Conservation (phyloP, 257 asterid genomes). For the Mitragyna speciosa region DNA sequence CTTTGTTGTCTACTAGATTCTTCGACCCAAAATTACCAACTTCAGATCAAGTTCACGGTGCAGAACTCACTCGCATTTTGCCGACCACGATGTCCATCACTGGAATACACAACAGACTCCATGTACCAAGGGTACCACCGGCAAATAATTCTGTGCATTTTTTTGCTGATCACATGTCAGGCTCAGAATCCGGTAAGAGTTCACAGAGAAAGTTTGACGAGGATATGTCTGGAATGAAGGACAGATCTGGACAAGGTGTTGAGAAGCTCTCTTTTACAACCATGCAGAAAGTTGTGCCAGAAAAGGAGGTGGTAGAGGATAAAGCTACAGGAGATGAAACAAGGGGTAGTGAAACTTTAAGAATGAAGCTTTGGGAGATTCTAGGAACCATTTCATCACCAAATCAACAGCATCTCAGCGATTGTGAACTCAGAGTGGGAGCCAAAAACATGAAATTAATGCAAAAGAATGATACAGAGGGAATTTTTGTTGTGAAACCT, state of each 20-base stretch:
- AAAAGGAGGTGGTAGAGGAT: conserved; percentile 36
- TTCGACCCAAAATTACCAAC: conserved; percentile 36
- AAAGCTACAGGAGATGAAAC: conserved; percentile 39
- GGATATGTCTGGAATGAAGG: conserved; percentile 25
- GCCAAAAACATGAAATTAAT: conserved; percentile 33
- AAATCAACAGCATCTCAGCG: conserved; percentile 33
- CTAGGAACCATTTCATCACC: conserved; percentile 68
- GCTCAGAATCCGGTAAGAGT: conserved; percentile 25
- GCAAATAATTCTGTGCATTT: conserved; percentile 41
- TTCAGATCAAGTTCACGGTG: conserved; percentile 39
- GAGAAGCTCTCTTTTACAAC: conserved; percentile 32
- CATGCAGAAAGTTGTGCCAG: conserved; percentile 21
- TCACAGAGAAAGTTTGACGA: conserved; percentile 26
- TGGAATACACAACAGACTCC: conserved; percentile 15
- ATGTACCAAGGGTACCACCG: conserved; percentile 42
- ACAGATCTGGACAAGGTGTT: conserved; percentile 30
- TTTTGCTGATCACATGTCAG: conserved; percentile 33
- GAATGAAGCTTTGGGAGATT: conserved; percentile 74
- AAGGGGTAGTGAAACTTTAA: conserved; percentile 56
- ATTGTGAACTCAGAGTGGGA: conserved; percentile 23
- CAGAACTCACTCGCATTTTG: conserved; percentile 40
- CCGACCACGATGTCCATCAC: conserved; percentile 16
- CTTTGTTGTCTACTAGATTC: conserved; percentile 62
- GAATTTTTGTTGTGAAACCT: conserved; percentile 36
- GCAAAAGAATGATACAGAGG: conserved; percentile 31